Conservation (phyloP, 73 alveolate genomes). For the Paramecium tetraurelia region DNA sequence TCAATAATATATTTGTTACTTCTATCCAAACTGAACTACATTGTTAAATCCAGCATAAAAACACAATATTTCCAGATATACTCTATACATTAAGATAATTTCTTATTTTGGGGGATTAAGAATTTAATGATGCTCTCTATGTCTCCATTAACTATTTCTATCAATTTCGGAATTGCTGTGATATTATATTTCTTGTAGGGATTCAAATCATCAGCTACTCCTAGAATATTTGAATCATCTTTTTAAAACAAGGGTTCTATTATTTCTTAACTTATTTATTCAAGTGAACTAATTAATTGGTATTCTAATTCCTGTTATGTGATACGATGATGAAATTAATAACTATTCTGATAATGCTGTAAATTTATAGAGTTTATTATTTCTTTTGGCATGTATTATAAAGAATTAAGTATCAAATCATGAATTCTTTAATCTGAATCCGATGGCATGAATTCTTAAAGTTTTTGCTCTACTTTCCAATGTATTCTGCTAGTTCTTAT, state of each 20-base stretch:
- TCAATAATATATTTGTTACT: constrained; percentile 18
- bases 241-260: not conserved
- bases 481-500: not conserved
- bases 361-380: constrained; percentile 2
- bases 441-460: not conserved
- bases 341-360: not conserved
- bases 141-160: not conserved
- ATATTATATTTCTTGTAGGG: not conserved
- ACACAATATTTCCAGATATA: not conserved
- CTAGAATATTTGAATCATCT: not conserved
- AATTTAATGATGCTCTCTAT: not conserved
- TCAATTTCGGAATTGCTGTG: not conserved
- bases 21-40: constrained; percentile 6
- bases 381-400: constrained; percentile 38
- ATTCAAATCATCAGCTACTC: not conserved
- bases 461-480: not conserved
- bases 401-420: not conserved
- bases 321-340: not conserved
- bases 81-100: not conserved
- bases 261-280: not conserved
- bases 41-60: not conserved
- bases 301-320: not conserved
- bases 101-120: not conserved
- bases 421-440: constrained; percentile 6
- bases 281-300: not conserved